Percentiles rank a stretch among this genome's conserved stretches.
phyloP scores from a whole-genome alignment of 345 rosid genomes.

The Lepidium didymum region DNA sequence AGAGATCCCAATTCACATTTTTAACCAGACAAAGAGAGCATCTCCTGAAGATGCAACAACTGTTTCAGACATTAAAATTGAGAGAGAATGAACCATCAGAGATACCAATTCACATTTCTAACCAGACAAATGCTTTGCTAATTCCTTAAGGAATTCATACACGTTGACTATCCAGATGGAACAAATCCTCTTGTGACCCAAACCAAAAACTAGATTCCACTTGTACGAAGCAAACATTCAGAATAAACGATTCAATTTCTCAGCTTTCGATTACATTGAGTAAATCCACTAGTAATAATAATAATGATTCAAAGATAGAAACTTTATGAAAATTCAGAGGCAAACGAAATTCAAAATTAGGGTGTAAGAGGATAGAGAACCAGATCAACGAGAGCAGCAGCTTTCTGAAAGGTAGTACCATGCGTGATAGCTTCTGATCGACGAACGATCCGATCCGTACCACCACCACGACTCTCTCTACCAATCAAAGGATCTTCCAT shows the following conservation, averaged over 20 bases:
- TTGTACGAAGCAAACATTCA: not conserved
- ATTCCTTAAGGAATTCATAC: not conserved
- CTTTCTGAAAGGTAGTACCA: constrained; percentile 76
- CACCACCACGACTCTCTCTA: constrained; percentile 42
- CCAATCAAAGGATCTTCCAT: constrained; percentile 48
- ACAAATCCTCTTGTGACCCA: not conserved
- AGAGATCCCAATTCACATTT: not conserved
- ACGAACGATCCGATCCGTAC: constrained; percentile 36
- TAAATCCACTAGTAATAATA: not conserved
- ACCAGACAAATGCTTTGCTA: not conserved
- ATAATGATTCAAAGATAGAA: not conserved
- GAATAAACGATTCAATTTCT: not conserved
- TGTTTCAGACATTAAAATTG: not conserved
- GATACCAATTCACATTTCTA: not conserved
- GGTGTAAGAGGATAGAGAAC: constrained; percentile 25
- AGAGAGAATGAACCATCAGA: not conserved
- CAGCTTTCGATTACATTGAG: not conserved
- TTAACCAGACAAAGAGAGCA: not conserved
- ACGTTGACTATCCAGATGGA: not conserved
- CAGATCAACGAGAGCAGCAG: constrained; percentile 99
- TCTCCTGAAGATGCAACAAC: not conserved
- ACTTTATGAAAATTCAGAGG: not conserved
- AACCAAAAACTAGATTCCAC: not conserved
- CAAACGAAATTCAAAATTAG: not conserved
- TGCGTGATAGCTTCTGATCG: constrained; percentile 69